Conservation (phyloP, 495 filamentous ascomycete genomes). For the Penicillium cosmopolitanum region DNA sequence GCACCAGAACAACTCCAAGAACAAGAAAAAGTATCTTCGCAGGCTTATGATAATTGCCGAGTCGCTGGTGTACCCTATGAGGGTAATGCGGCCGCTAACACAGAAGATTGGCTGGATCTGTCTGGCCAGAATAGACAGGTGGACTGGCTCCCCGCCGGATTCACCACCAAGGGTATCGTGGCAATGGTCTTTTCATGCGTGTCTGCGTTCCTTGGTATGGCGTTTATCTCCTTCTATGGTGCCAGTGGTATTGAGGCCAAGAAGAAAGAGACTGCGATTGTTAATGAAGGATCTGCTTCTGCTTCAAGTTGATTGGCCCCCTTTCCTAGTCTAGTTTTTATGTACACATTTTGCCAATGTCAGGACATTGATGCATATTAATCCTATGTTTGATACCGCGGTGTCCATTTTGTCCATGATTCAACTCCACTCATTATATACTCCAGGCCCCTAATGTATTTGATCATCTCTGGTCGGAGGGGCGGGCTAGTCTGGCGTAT, state of each 20-base stretch:
- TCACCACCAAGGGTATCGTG: slow-evolving; percentile 71
- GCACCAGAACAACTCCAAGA: slow-evolving; percentile 66
- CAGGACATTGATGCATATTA: not conserved
- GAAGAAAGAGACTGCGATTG: slow-evolving; percentile 5
- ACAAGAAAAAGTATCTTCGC: slow-evolving; percentile 60
- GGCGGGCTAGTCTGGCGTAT: slow-evolving; percentile 1
- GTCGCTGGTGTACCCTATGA: slow-evolving; percentile 40
- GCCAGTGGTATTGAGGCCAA: slow-evolving; percentile 21
- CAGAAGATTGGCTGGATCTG: slow-evolving; percentile 64
- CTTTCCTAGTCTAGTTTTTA: not conserved
- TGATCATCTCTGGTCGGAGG: slow-evolving; percentile 17
- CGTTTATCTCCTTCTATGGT: slow-evolving; percentile 70
- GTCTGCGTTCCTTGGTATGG: slow-evolving; percentile 72
- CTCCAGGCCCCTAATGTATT: slow-evolving; percentile 24
- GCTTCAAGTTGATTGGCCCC: slow-evolving; percentile 5
- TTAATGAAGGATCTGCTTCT: not conserved
- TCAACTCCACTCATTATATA: slow-evolving; percentile 30
- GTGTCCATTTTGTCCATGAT: slow-evolving; percentile 28
- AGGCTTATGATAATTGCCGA: slow-evolving; percentile 67
- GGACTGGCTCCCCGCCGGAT: slow-evolving; percentile 65
- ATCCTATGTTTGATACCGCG: slow-evolving; percentile 21
- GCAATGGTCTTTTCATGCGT: slow-evolving; percentile 74
- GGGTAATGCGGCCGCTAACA: slow-evolving; percentile 81
- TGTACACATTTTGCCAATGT: not conserved
- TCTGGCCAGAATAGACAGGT: slow-evolving; percentile 61